Base-by-base conservation (phyloP, 768 basidiomycete genomes). In the Saitozyma podzolica region DNA sequence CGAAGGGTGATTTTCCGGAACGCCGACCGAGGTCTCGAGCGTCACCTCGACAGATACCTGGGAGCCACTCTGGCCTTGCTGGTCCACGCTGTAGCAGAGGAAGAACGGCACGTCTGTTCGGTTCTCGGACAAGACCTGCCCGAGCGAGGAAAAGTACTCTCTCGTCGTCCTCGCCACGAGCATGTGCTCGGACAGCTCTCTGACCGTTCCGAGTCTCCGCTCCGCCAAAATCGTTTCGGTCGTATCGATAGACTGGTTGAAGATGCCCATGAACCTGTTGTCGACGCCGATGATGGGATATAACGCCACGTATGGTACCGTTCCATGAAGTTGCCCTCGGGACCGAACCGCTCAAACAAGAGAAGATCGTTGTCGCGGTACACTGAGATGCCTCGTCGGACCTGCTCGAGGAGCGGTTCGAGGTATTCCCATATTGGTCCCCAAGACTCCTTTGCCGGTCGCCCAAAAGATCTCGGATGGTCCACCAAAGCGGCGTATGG, bases 71-170 rank as follows among this genome's bases (percentile, higher is more conserved):
- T 29, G n/a, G n/a, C 56, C 54, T 17, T 53, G 61, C 39, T 52
- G 50, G 14, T 66, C 50, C 9, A 73, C 70, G 19, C 67, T 69
- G 52, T 73, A 77, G 19, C 48, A 56, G 57, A 75, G 41, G 40
- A 63, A 58, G 54, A 75, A 78, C 3, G 76, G 76, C 8, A 66
- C 68, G 19, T 78, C 76, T 51, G 60, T 63, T 1, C 67, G 61
- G 50, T 70, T 69, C 52, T 68, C 55, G 50, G 68, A 66, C 20
- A 78, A 54, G 1, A 67, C 72, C 8, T 70, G 68, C 8, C 41
- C 43, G 39, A 73, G 41, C 7, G 68, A 58, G 16, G 52, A 50
- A 53, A 50, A 74, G 56, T 66, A 75, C 39, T 78, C 74, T 17
- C 61, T 56, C 16, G 58, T 11, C 2, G 65, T 63, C 43, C 74